Evolutionary conservation across 139 green algal species (phyloP), one percentile per base, ranked within the genome.

Genomic region (Bryopsis sp.): DNA sequence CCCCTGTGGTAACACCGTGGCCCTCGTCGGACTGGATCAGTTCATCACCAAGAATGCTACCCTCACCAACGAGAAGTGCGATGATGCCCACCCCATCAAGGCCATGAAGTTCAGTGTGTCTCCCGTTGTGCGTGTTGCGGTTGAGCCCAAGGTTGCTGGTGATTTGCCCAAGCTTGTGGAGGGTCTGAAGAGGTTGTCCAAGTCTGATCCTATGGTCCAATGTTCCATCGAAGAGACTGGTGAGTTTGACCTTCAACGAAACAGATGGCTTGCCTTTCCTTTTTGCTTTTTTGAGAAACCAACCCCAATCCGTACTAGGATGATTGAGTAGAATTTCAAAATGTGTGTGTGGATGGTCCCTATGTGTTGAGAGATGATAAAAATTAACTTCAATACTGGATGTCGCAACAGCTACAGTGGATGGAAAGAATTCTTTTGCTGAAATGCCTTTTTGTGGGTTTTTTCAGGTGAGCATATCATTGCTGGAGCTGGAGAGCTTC

Each of bases 1-100:
- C 63, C 90, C 90, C 31, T 95, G 85, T 74, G 90, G 87, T 66
- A 96, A 96, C 87, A 96, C 89, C 28, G 90, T 95, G 62, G 90
- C 90, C 32, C 78, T 96, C 76, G 90, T 96, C n/a, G 90, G 90
- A 29, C 82, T 96, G 73, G 90, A 96, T 77, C 84, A 92, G 84
- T 95, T 93, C 86, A 96, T 96, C 81, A 86, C 77, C 64, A 96
- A 96, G 85, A 96, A 93, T 70, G 90, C 90, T 26, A 96, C 90
- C 29, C 82, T 96, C 38, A 85, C 84, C 29, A 81, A 85, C 36
- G 85, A 96, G 72, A 89, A 88, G 75, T 39, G 74, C 32, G 84
- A 84, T 29, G 90, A 95, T 67, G 84, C 86, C 19, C 84, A 92
- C 82, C 88, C 90, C 57, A 92, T 96, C 78, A 93, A 92, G 60